Conservation (phyloP, 2,329 filamentous ascomycete species). For the Capronia americana region DNA sequence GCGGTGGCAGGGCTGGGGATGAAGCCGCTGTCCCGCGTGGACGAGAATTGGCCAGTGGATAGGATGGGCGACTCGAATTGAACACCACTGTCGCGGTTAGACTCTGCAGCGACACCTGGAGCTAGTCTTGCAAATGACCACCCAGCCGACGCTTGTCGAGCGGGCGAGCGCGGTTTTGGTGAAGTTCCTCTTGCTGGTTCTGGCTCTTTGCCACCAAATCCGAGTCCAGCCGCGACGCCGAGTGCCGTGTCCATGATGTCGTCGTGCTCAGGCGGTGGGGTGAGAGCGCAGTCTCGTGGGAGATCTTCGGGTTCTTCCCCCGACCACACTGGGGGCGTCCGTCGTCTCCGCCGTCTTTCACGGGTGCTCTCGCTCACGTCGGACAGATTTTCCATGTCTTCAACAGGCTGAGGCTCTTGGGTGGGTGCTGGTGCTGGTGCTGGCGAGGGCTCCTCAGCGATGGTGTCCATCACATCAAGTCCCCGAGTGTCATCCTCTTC, state of each 20-base stretch:
- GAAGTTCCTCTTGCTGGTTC: slow-evolving; percentile 19
- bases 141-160: slow-evolving; percentile 24
- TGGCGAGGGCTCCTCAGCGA: slow-evolving; percentile 1
- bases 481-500: slow-evolving; percentile 7
- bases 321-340: slow-evolving; percentile 36
- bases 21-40: slow-evolving; percentile 53
- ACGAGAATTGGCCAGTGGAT: slow-evolving; percentile 36
- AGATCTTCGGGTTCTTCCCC: slow-evolving; percentile 39
- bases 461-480: slow-evolving; percentile 6
- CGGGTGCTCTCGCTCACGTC: slow-evolving; percentile 39
- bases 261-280: slow-evolving; percentile 38
- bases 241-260: slow-evolving; percentile 40
- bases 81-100: slow-evolving; percentile 54
- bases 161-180: slow-evolving; percentile 19
- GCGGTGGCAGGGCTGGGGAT: slow-evolving; percentile 42
- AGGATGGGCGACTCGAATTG: slow-evolving; percentile 53
- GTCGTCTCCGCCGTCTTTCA: slow-evolving; percentile 37
- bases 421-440: background rate
- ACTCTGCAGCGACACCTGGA: slow-evolving; percentile 13
- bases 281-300: slow-evolving; percentile 35
- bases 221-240: slow-evolving; percentile 39
- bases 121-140: slow-evolving; percentile 38
- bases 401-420: background rate
- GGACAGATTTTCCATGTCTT: slow-evolving; percentile 29
- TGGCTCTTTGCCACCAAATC: slow-evolving; percentile 29